phyloP scores from a whole-genome alignment of 345 rosid genomes.

The Ceriops tagal region DNA sequence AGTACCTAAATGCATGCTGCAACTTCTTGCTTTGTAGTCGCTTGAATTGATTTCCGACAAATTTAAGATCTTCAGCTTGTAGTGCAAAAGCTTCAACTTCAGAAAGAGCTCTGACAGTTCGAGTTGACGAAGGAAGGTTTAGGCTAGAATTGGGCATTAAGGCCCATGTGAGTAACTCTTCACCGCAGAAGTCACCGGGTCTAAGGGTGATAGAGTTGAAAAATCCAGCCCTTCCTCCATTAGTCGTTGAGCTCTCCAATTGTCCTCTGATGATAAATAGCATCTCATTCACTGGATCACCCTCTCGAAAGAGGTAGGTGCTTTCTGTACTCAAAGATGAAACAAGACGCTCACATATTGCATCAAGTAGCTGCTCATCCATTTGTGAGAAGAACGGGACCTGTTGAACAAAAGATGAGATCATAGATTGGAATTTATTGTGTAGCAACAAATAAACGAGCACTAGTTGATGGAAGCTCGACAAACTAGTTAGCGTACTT shows the following conservation, averaged over 20 bases:
- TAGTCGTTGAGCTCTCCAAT: constrained; percentile 85
- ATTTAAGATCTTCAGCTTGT: constrained; percentile 76
- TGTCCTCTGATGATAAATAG: constrained; percentile 83
- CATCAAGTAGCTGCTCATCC: constrained; percentile 94
- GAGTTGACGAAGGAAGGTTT: constrained; percentile 69
- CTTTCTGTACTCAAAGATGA: constrained; percentile 71
- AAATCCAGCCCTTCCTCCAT: constrained; percentile 89
- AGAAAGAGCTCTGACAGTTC: constrained; percentile 62
- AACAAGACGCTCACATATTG: constrained; percentile 81
- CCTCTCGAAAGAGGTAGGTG: constrained; percentile 71
- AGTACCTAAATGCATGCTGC: constrained; percentile 94
- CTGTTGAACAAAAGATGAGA: constrained; percentile 30
- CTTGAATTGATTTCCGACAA: constrained; percentile 82
- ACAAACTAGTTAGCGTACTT: too few relatives aligned
- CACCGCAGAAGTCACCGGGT: constrained; percentile 91
- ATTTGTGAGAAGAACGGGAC: constrained; percentile 92
- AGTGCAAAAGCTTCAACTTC: constrained; percentile 95
- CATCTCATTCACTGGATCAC: constrained; percentile 89
- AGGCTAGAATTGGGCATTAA: constrained; percentile 67
- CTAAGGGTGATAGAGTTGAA: constrained; percentile 81
- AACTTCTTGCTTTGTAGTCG: constrained; percentile 84
- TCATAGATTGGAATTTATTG: not conserved
- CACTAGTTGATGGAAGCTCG: not conserved
- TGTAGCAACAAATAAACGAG: not conserved
- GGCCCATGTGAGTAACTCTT: constrained; percentile 93